A percentile compares a stretch with the other conserved stretches of the same genome.
These are phyloP conservation scores for Skeletonema marinoi DNA, from an alignment of 108 stramenopile species.

Conservation along the genomic window DNA sequence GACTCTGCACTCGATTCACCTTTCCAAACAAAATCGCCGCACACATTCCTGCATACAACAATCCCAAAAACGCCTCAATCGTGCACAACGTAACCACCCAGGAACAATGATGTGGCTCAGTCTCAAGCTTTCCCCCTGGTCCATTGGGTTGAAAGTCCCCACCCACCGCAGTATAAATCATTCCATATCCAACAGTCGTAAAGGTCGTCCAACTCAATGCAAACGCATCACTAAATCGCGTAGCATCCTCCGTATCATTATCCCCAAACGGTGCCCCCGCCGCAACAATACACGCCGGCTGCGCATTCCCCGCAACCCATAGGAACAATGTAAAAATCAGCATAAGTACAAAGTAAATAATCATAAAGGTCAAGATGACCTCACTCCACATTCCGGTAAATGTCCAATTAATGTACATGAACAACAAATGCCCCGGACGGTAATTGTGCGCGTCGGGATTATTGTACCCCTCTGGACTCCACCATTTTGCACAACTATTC, in stretches of 20 bases:
- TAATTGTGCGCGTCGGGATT: slow-evolving; percentile 9
- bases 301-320: background rate
- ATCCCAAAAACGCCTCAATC: slow-evolving; percentile 72
- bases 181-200: slow-evolving; percentile 76
- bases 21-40: slow-evolving; percentile 84
- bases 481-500: background rate
- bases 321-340: slow-evolving; percentile 13
- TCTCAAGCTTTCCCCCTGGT: background rate
- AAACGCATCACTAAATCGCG: slow-evolving; percentile 66
- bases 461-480: background rate
- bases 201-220: slow-evolving; percentile 82
- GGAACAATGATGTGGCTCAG: slow-evolving; percentile 47
- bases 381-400: slow-evolving; percentile 23
- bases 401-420: slow-evolving; percentile 42
- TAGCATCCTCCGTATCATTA: slow-evolving; percentile 10
- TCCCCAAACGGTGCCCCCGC: slow-evolving; percentile 27
- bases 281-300: slow-evolving; percentile 38
- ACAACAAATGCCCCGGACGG: slow-evolving; percentile 9
- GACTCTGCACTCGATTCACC: slow-evolving; percentile 71
- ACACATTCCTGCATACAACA: slow-evolving; percentile 80
- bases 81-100: slow-evolving; percentile 67
- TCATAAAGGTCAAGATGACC: slow-evolving; percentile 30
- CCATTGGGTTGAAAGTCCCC: slow-evolving; percentile 34
- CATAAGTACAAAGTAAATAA: slow-evolving; percentile 13
- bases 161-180: slow-evolving; percentile 61